Conservation (phyloP, 140 eudicot genomes). For the Anethum foeniculum region DNA sequence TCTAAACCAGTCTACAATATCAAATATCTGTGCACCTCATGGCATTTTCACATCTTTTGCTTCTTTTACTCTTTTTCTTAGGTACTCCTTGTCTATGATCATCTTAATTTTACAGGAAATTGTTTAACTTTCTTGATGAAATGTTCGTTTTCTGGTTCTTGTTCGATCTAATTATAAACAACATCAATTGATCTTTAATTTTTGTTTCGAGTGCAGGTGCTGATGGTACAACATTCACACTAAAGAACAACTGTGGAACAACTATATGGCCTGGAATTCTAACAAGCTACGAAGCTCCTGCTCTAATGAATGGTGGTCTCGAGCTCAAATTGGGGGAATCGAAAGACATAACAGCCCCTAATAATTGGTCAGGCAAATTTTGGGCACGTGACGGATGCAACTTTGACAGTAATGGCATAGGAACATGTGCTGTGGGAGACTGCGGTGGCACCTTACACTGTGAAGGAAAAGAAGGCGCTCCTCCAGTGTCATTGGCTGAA, state of each 20-base stretch:
- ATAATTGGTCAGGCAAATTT: constrained; percentile 49
- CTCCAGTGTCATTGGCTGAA: constrained; percentile 63
- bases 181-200: neutral
- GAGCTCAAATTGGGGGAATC: constrained; percentile 23
- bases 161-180: neutral
- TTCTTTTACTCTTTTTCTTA: constrained; percentile 16
- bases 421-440: constrained; percentile 54
- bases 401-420: constrained; percentile 32
- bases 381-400: constrained; percentile 48
- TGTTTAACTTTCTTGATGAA: neutral
- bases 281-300: constrained; percentile 30
- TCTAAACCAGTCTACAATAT: neutral
- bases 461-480: constrained; percentile 36
- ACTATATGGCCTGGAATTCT: constrained; percentile 67
- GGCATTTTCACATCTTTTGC: constrained; percentile 16
- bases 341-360: constrained; percentile 20
- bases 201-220: constrained; percentile 20
- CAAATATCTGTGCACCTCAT: neutral
- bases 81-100: constrained; percentile 21
- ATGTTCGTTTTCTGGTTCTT: neutral
- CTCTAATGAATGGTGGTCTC: constrained; percentile 38
- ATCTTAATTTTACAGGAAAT: constrained; percentile 18
- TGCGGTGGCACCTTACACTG: constrained; percentile 47
- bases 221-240: constrained; percentile 32
- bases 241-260: constrained; percentile 28